A percentile compares a stretch with the other conserved stretches of the same genome.
These are phyloP conservation scores for Asterophora parasitica DNA, from an alignment of 768 basidiomycete genomes.

Conservation along the genomic window DNA sequence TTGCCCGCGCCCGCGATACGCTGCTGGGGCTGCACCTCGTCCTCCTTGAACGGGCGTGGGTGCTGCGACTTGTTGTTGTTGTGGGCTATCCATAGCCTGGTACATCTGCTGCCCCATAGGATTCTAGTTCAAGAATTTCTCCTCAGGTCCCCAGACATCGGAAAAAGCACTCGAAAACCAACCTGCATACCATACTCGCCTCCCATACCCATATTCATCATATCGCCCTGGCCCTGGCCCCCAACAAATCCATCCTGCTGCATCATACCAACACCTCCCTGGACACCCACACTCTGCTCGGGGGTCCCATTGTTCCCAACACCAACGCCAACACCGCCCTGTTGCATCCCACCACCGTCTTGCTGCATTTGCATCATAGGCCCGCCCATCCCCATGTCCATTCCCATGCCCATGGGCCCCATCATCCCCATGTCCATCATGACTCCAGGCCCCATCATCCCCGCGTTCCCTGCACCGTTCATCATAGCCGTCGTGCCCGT, in stretches of 20 bases:
- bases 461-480: conserved; percentile 54
- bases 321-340: conserved; percentile 31
- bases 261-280: conserved; percentile 40
- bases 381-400: conserved; percentile 63
- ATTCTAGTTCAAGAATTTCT: conserved; percentile 29
- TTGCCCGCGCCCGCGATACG: conserved; percentile 28
- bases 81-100: conserved; percentile 50
- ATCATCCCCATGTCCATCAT: conserved; percentile 83
- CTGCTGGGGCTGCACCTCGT: conserved; percentile 30
- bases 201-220: conserved; percentile 71
- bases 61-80: conserved; percentile 36
- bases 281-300: conserved; percentile 33
- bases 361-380: conserved; percentile 52
- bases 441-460: conserved; percentile 58
- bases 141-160: background rate
- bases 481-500: conserved; percentile 76
- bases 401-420: conserved; percentile 55
- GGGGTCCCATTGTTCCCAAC: conserved; percentile 36
- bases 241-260: conserved; percentile 32
- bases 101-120: conserved; percentile 67
- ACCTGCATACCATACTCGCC: conserved; percentile 73
- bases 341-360: conserved; percentile 32
- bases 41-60: conserved; percentile 36
- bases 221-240: conserved; percentile 41
- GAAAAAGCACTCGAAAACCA: conserved; percentile 18